These are phyloP conservation scores for Chamaenerion angustifolium DNA, from an alignment of 345 rosid genomes.

Conservation along the genomic window DNA sequence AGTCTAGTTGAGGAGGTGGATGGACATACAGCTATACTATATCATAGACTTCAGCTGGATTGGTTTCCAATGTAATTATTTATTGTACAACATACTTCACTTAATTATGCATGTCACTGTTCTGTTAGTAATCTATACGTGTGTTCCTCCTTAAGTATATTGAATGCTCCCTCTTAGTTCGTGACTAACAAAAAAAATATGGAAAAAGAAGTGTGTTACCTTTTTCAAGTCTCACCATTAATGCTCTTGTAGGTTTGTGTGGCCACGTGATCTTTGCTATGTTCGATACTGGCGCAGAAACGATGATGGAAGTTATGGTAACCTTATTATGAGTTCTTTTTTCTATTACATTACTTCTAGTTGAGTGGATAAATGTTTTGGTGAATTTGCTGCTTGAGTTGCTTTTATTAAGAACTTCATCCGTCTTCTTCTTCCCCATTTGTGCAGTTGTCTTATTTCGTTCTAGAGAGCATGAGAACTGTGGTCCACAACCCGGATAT, in stretches of 20 bases:
- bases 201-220: too few relatives aligned
- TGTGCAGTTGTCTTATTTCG: slow-evolving; percentile 88
- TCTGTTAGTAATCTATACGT: neutral
- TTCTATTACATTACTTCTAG: slow-evolving; percentile 1
- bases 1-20: slow-evolving; percentile 99
- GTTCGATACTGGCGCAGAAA: slow-evolving; percentile 98
- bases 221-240: neutral
- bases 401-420: neutral
- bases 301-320: slow-evolving; percentile 99
- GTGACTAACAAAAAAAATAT: too few relatives aligned
- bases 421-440: slow-evolving; percentile 8
- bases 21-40: slow-evolving; percentile 96
- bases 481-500: slow-evolving; percentile 84
- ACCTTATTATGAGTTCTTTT: too few relatives aligned
- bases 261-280: slow-evolving; percentile 99
- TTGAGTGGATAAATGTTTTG: neutral
- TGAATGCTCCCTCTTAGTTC: too few relatives aligned
- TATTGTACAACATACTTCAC: neutral
- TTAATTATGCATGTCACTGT: too few relatives aligned
- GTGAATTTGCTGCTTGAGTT: neutral
- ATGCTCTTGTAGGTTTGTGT: slow-evolving; percentile 57
- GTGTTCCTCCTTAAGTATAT: too few relatives aligned
- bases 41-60: slow-evolving; percentile 92
- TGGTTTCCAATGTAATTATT: slow-evolving; percentile 80
- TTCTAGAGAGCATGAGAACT: slow-evolving; percentile 90